Conservation (phyloP, 2,329 filamentous ascomycete genomes). For the Myriosclerotinia scirpicola region DNA sequence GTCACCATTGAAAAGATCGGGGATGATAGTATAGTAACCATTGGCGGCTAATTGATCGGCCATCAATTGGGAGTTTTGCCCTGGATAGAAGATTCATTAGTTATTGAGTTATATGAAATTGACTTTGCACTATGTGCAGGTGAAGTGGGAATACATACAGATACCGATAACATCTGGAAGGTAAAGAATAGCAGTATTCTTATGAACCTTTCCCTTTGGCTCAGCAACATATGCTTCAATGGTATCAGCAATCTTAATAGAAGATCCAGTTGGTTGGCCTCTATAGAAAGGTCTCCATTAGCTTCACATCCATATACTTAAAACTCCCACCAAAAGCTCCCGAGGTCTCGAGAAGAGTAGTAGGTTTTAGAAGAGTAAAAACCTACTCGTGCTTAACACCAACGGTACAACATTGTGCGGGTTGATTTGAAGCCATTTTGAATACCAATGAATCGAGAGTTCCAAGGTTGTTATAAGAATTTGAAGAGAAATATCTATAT, state of each 20-base stretch:
- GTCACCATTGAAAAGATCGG: constrained; percentile 71
- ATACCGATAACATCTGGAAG: constrained; percentile 40
- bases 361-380: not conserved
- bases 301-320: not conserved
- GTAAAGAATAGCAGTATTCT: constrained; percentile 39
- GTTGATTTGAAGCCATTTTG: constrained; percentile 41
- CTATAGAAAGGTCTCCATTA: constrained; percentile 24
- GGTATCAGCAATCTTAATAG: constrained; percentile 35
- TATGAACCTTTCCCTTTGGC: constrained; percentile 35
- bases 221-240: constrained; percentile 40
- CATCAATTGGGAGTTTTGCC: constrained; percentile 62
- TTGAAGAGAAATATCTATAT: not conserved
- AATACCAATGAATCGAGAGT: not conserved
- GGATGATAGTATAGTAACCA: constrained; percentile 54
- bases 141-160: constrained; percentile 22
- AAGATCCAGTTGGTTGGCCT: constrained; percentile 37
- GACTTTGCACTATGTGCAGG: not conserved
- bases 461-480: no score
- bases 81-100: constrained; percentile 31
- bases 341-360: no score
- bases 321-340: constrained; percentile 7
- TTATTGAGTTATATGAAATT: not conserved
- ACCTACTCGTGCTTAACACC: constrained; percentile 41
- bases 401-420: constrained; percentile 40
- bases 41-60: constrained; percentile 74